Base-by-base conservation (phyloP, 1,139 yeast genomes). In the Zhuliangozyma blackwelliae region DNA sequence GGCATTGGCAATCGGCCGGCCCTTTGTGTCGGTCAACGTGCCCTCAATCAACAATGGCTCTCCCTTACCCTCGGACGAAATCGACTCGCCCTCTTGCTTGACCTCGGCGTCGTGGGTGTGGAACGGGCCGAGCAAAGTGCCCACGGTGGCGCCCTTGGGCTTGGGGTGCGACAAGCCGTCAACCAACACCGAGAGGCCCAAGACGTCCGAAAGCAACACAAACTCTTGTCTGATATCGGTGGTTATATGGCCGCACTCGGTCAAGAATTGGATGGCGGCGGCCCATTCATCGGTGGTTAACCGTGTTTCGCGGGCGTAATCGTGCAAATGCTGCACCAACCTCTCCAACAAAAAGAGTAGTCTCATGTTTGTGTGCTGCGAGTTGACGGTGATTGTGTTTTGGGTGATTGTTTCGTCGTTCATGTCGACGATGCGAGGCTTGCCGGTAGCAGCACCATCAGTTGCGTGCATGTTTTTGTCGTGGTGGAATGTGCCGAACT, bases 121-220 rank as follows among this genome's bases (percentile, higher is more conserved):
- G 47, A 61, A 61, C 10, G 66, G 66, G 3, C 65, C 64, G 29
- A 59, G 49, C 26, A 59, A 50, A 3, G 65, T 59, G 7, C 64
- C 64, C 33, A 50, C 45, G 5, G 63, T 61, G 8, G 63, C 65
- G 36, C 47, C 43, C 10, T 47, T 38, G 10, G 64, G 62, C 40
- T 61, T 61, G 10, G 63, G 63, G 40, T 61, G 61, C 19, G 61
- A 54, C 16, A 61, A 42, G 25, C 50, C 50, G 38, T 61, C 65
- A 23, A 61, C 65, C 29, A 60, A 48, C 5, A 58, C 60, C 2
- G 63, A 58, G 28, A 61, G 46, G 1, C 65, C 65, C 28, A 61
- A 44, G 2, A 53, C 49, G 39, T 61, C 65, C 5, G 61, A 54
- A 28, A 61, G 48, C 33, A 61, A 47, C 20, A 61, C 54, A 39